Evolutionary conservation across 148 eudicot species (phyloP).

Genomic region (Amaranthus cruentus): DNA sequence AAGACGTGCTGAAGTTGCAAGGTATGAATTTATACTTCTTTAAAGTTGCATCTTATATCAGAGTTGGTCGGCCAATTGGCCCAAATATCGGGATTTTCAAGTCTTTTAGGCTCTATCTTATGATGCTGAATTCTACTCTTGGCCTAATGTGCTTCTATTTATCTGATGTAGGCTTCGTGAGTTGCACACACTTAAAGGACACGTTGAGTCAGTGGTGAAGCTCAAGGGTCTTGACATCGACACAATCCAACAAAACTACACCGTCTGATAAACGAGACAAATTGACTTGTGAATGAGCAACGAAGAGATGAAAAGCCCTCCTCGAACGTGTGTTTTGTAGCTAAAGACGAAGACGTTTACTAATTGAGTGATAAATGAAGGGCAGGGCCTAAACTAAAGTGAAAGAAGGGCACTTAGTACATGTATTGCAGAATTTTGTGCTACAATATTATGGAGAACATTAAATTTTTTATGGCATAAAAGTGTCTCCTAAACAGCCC

Average conservation of each 20-base stretch:
- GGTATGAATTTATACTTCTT: conserved; percentile 29
- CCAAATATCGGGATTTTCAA: neutral
- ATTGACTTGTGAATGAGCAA: neutral
- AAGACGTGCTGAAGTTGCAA: conserved; percentile 89
- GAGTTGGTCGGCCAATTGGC: too few relatives aligned
- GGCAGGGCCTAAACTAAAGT: conserved; percentile 2
- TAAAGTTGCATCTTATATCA: too few relatives aligned
- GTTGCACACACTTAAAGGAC: conserved; percentile 85
- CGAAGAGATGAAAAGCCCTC: conserved; percentile 1
- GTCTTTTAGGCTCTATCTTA: neutral
- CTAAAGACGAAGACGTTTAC: conserved; percentile 27
- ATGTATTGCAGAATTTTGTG: neutral
- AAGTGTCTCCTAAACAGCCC: conserved; percentile 9
- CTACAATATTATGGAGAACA: conserved; percentile 9
- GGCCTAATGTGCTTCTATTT: neutral
- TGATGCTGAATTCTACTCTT: neutral
- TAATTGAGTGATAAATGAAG: conserved; percentile 22
- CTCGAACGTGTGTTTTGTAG: conserved; percentile 4
- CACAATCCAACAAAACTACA: conserved; percentile 78
- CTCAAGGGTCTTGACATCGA: conserved; percentile 85
- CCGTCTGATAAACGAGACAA: conserved; percentile 38
- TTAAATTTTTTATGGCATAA: conserved; percentile 10
- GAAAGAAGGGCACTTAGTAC: neutral
- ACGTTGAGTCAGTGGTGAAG: conserved; percentile 86
- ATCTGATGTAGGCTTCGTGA: conserved; percentile 63